A percentile compares a stretch with the other conserved stretches of the same genome.
Evolutionary conservation across 441 rosid genomes (phyloP).

Genomic region (Euphorbia corollata): DNA sequence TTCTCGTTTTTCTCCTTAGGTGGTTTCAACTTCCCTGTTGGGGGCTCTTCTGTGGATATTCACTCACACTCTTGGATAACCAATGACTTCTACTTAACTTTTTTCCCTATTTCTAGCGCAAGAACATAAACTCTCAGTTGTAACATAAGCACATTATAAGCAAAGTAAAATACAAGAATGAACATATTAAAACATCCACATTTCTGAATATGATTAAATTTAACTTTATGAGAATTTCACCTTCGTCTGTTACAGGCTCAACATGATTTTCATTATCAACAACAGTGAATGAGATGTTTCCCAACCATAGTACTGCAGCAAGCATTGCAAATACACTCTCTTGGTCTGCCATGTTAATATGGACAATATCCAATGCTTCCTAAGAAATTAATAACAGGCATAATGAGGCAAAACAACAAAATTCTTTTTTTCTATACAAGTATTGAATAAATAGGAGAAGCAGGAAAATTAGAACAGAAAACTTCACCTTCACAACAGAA

Average conservation of each 20-base stretch:
- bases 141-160: not conserved
- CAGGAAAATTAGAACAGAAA: constrained; percentile 13
- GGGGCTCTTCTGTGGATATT: not conserved
- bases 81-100: not conserved
- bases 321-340: constrained; percentile 94
- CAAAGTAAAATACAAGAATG: not conserved
- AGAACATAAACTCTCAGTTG: not conserved
- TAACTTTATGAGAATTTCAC: constrained; percentile 39
- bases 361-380: constrained; percentile 97
- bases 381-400: constrained; percentile 28
- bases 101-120: not conserved
- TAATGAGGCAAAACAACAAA: constrained; percentile 14
- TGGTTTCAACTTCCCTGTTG: constrained; percentile 13
- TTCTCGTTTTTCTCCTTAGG: not conserved
- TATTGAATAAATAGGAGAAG: constrained; percentile 13
- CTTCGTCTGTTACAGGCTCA: constrained; percentile 74
- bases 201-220: constrained; percentile 15
- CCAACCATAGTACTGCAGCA: constrained; percentile 93
- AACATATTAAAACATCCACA: not conserved
- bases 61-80: not conserved
- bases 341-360: constrained; percentile 93
- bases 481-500: constrained; percentile 53
- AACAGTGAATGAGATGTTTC: constrained; percentile 67
- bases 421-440: constrained; percentile 8
- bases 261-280: constrained; percentile 95